These are phyloP conservation scores for Cucumis melo DNA, from an alignment of 306 rosid species.

Conservation along the genomic window DNA sequence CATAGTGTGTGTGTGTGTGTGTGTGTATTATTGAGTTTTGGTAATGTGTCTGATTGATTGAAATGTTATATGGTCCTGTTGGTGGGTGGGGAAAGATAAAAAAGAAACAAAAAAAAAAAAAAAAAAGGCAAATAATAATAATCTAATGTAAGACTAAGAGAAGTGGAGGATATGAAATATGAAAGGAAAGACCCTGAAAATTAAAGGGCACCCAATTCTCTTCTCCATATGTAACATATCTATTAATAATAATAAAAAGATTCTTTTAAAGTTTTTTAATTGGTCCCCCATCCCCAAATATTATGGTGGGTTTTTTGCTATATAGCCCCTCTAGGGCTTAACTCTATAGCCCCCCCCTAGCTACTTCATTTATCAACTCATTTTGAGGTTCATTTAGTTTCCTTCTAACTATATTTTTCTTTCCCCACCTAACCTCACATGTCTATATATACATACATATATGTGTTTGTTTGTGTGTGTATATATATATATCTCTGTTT, in stretches of 20 bases:
- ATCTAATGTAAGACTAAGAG: not conserved
- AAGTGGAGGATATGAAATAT: not conserved
- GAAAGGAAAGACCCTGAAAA: not conserved
- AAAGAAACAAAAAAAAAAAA: not conserved
- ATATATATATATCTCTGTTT: not conserved
- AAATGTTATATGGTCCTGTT: slow-evolving; percentile 2
- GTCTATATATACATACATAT: not conserved
- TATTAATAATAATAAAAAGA: not conserved
- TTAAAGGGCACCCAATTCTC: not conserved
- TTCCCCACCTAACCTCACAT: not conserved
- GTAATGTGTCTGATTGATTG: not conserved
- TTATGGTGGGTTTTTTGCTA: not conserved
- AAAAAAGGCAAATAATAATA: not conserved
- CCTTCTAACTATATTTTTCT: not conserved
- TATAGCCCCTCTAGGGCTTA: not conserved
- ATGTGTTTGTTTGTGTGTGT: too few relatives aligned
- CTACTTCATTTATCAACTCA: slow-evolving; percentile 4
- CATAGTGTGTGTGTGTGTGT: not conserved
- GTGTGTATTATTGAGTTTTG: not conserved
- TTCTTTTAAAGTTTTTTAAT: not conserved
- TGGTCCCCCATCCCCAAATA: not conserved
- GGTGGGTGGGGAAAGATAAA: not conserved
- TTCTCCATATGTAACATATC: not conserved
- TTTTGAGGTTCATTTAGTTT: slow-evolving; percentile 2
- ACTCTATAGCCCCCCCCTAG: not conserved